Evolutionary conservation across 768 basidiomycete genomes (phyloP).

Genomic region (Russula ochroleuca): DNA sequence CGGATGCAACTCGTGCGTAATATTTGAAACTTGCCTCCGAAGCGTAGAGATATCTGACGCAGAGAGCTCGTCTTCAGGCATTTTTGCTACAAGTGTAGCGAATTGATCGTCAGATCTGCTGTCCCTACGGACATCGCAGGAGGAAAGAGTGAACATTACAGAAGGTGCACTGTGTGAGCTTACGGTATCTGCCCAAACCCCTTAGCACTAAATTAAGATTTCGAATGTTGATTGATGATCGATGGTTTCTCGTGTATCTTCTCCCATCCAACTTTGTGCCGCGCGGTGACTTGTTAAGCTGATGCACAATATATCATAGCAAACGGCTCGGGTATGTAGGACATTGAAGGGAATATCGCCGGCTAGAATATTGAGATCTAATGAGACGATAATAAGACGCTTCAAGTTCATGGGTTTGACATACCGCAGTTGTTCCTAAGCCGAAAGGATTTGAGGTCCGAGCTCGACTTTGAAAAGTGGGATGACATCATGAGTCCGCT

Average conservation of each 20-base stretch:
- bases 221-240: not conserved
- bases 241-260: not conserved
- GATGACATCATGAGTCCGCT: not conserved
- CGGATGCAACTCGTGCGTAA: constrained; percentile 46
- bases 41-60: not conserved
- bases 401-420: not conserved
- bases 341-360: not conserved
- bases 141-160: constrained; percentile 12
- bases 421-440: not conserved
- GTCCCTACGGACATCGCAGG: not conserved
- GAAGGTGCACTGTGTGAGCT: not conserved
- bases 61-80: constrained; percentile 32
- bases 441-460: not conserved
- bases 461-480: not conserved
- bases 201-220: not conserved
- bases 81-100: constrained; percentile 51
- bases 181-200: too few species aligned
- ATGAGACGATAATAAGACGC: not conserved
- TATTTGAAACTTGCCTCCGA: not conserved
- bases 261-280: not conserved
- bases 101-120: constrained; percentile 20
- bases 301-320: not conserved
- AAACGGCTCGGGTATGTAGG: not conserved
- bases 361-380: not conserved
- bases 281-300: too few species aligned